A percentile compares a stretch with the other conserved stretches of the same genome.
phyloP scores from a whole-genome alignment of 495 filamentous ascomycete genomes.

The Pseudomonodictys pantanalensis region DNA sequence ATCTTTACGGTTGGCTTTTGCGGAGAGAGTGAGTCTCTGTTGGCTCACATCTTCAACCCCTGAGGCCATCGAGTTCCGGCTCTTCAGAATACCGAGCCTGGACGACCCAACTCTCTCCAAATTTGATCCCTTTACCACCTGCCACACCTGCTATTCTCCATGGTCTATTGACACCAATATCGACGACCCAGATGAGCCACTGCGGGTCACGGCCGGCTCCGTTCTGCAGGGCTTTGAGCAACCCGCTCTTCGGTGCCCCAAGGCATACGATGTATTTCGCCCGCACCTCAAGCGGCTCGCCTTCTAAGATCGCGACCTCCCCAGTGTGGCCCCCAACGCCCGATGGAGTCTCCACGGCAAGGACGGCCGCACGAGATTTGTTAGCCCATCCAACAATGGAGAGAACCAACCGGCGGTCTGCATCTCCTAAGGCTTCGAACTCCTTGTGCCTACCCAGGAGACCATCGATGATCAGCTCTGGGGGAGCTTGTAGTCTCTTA shows the following conservation, averaged over 20 bases:
- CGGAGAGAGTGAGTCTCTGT: too few relatives aligned
- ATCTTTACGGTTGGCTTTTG: too few relatives aligned
- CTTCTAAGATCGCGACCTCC: conserved; percentile 57
- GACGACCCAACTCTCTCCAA: conserved; percentile 80
- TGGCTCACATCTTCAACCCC: background rate
- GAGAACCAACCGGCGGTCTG: conserved; percentile 77
- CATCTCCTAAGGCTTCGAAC: conserved; percentile 77
- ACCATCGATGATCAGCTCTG: conserved; percentile 85
- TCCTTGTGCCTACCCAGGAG: conserved; percentile 77
- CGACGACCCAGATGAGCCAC: conserved; percentile 78
- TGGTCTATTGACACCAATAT: conserved; percentile 79
- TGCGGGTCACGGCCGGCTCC: conserved; percentile 56
- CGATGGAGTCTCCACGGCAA: conserved; percentile 83
- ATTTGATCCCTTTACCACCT: conserved; percentile 75
- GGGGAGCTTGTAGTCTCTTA: conserved; percentile 56
- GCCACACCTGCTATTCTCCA: conserved; percentile 86
- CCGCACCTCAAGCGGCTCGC: conserved; percentile 67
- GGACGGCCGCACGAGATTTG: conserved; percentile 67
- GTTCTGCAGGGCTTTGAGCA: conserved; percentile 67
- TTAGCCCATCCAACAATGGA: conserved; percentile 87
- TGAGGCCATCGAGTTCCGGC: background rate
- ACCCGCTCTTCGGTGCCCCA: conserved; percentile 77
- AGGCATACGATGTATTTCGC: conserved; percentile 76
- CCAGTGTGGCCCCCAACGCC: conserved; percentile 80
- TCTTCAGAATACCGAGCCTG: conserved; percentile 49